Percentiles rank a stretch among this genome's conserved stretches.
These are phyloP conservation scores for Musa acuminata DNA, from an alignment of 176 grass and related monocot species.

Conservation along the genomic window DNA sequence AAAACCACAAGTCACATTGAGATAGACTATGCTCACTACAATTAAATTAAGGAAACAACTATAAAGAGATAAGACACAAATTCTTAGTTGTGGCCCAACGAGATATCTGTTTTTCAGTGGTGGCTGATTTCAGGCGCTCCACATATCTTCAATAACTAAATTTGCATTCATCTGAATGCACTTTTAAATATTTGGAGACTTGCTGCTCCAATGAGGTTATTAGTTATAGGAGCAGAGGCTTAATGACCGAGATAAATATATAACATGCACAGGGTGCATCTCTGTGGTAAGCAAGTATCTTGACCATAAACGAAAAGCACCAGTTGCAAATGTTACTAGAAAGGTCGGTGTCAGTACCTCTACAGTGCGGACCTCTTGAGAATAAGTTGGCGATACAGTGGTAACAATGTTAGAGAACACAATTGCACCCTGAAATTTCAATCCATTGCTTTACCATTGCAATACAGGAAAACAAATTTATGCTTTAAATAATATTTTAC, in stretches of 20 bases:
- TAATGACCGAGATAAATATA: not conserved
- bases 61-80: too few relatives aligned
- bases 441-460: not conserved
- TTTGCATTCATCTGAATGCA: not conserved
- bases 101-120: too few relatives aligned
- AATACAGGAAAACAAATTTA: conserved; percentile 1
- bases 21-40: too few relatives aligned
- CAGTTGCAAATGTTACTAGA: not conserved
- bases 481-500: not conserved
- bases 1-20: not conserved
- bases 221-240: not conserved
- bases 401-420: conserved; percentile 98
- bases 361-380: conserved; percentile 67
- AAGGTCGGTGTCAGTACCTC: conserved; percentile 51
- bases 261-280: not conserved
- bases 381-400: conserved; percentile 94
- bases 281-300: not conserved
- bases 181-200: not conserved
- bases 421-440: conserved; percentile 61
- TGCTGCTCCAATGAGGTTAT: not conserved
- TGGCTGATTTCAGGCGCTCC: too few relatives aligned
- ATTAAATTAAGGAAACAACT: too few relatives aligned
- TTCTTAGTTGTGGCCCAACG: too few relatives aligned
- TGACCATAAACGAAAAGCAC: not conserved
- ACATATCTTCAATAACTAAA: not conserved